Evolutionary conservation across 1,284 basidiomycete species (phyloP), one percentile per base, ranked within the genome.

Genomic region (Cystobasidium pallidum): DNA sequence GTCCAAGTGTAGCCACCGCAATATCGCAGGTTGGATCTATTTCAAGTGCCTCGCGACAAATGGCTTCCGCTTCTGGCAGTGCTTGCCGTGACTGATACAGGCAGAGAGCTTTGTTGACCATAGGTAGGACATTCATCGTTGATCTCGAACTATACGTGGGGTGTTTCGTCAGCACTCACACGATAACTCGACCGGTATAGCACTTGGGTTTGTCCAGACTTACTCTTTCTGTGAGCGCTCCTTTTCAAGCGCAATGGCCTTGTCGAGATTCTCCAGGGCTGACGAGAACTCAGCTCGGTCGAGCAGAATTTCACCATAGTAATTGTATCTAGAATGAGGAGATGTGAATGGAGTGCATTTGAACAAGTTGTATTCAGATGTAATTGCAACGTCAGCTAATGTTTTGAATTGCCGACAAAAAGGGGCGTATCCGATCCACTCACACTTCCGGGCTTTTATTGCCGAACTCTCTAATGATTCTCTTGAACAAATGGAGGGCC

Each of bases 81-180:
- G 97, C 93, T 80, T 95, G 91, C 82, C 93, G 92, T 91, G 91
- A 95, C 83, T 98, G 95, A 86, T 90, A 98, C 63, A 98, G 80
- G 0, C 93, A 90, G 30, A 99, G 87, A 24, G 95, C 94, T 82
- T 97, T 97, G 88, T 99, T 99, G 76, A 99, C 94, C 75, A 96
- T 85, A 0, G 95, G 91, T 2, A 95, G 85, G n/a, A 93, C 92
- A 79, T 94, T 95, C 75, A 82, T 82, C 15, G 89, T 87, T 28
- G 64, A 61, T 28, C 61, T 21, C 15, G 74, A 24, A 21, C 68
- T 71, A 34, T 3, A 32, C 13, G 3, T 3, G 39, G 10, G 4
- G 2, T 32, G 39, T 6, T 11, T 13, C 7, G n/a, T 55, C 30
- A 21, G 32, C 34, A 57, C 17, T 2, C 13, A 13, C 24, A 52